Evolutionary conservation across 208 protist species (phyloP).

Genomic region (Leptomonas pyrrhocoris): DNA sequence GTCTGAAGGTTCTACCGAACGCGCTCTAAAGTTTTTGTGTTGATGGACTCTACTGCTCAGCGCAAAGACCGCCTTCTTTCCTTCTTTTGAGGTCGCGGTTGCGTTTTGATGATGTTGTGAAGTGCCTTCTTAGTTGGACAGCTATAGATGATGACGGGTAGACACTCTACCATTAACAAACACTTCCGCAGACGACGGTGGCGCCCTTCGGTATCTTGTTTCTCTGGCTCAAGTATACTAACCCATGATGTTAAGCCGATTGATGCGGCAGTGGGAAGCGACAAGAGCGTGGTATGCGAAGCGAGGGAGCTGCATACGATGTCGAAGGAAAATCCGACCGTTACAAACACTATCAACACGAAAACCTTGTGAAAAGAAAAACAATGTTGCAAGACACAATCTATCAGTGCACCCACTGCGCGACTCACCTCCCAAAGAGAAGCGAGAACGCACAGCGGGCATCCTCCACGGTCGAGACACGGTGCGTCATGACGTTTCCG

Average conservation of each 20-base stretch:
- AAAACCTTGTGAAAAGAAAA: background rate
- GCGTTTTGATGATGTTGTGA: too few relatives aligned
- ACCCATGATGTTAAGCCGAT: conserved; percentile 25
- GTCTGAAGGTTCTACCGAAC: too few relatives aligned
- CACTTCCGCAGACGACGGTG: too few relatives aligned
- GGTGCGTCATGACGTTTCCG: conserved; percentile 40
- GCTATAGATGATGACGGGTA: too few relatives aligned
- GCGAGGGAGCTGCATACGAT: too few relatives aligned
- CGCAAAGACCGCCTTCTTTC: too few relatives aligned
- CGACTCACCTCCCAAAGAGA: background rate
- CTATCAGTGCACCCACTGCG: conserved; percentile 17
- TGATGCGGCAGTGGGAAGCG: conserved; percentile 36
- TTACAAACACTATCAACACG: background rate
- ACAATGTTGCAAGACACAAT: background rate
- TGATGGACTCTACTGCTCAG: too few relatives aligned
- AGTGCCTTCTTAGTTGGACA: too few relatives aligned
- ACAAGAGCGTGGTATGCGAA: conserved; percentile 41
- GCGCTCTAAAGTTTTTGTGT: too few relatives aligned
- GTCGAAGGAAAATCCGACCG: background rate
- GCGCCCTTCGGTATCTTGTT: too few relatives aligned
- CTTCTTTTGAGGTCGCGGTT: too few relatives aligned
- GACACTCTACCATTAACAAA: too few relatives aligned
- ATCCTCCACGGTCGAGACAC: conserved; percentile 38
- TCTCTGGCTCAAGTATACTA: conserved; percentile 57
- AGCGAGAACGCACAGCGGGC: background rate